Evolutionary conservation across 176 grass and related monocot species (phyloP).

Genomic region (maize (Zea mays)): DNA sequence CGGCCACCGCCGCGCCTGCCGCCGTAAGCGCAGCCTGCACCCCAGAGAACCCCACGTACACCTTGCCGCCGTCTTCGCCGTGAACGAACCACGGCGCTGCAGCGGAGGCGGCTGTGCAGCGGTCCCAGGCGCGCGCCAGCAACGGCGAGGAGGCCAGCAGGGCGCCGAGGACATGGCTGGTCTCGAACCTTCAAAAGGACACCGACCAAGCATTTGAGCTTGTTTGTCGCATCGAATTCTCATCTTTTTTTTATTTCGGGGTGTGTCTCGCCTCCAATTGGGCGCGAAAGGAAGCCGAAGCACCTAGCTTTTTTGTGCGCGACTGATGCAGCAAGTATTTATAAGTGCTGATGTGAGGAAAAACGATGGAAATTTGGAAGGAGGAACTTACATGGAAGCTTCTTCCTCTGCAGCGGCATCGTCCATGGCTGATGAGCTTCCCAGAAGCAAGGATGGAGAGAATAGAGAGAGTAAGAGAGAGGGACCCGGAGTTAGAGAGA

Average conservation of each 20-base stretch:
- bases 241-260: neutral
- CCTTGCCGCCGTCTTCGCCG: constrained; percentile 39
- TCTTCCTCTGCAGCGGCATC: constrained; percentile 47
- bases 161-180: constrained; percentile 84
- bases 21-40: constrained; percentile 41
- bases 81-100: constrained; percentile 38
- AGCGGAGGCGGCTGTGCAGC: constrained; percentile 48
- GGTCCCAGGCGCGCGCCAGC: constrained; percentile 73
- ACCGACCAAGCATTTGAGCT: constrained; percentile 34
- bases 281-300: constrained; percentile 22
- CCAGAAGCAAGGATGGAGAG: constrained; percentile 27
- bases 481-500: neutral
- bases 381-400: constrained; percentile 65
- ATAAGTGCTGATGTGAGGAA: constrained; percentile 27
- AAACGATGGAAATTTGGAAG: constrained; percentile 32
- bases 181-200: constrained; percentile 72
- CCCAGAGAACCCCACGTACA: constrained; percentile 74
- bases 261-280: neutral
- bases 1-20: constrained; percentile 9
- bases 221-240: neutral
- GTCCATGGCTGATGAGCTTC: constrained; percentile 56
- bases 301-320: neutral
- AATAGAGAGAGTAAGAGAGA: neutral
- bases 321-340: constrained; percentile 21
- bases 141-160: constrained; percentile 79